Evolutionary conservation across 2,329 filamentous ascomycete genomes (phyloP).

Genomic region (Pyrenophora tritici-repentis): DNA sequence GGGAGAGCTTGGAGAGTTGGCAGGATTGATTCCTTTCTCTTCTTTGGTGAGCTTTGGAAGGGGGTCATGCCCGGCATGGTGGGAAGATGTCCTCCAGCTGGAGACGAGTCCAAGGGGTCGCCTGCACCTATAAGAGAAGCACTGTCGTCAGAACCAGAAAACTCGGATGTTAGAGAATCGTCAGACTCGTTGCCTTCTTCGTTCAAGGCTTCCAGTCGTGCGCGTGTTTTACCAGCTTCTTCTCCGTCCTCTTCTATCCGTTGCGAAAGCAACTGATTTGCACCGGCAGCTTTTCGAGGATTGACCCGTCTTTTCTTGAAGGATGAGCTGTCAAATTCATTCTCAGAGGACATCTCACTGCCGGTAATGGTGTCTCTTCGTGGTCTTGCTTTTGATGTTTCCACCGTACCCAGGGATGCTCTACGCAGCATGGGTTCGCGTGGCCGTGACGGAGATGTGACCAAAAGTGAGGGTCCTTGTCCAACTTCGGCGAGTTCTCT

Average conservation of each 20-base stretch:
- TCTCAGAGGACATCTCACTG: slow-evolving; percentile 82
- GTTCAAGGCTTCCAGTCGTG: slow-evolving; percentile 48
- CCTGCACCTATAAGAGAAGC: slow-evolving; percentile 71
- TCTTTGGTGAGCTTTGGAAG: slow-evolving; percentile 63
- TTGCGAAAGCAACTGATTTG: slow-evolving; percentile 58
- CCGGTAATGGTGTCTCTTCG: slow-evolving; percentile 78
- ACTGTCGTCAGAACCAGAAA: slow-evolving; percentile 60
- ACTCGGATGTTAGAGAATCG: slow-evolving; percentile 48
- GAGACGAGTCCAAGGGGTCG: slow-evolving; percentile 62
- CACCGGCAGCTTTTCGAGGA: slow-evolving; percentile 61
- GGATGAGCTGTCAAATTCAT: slow-evolving; percentile 71
- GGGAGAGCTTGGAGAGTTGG: slow-evolving; percentile 68
- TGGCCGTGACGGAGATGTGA: slow-evolving; percentile 61
- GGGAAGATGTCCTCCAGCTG: slow-evolving; percentile 49
- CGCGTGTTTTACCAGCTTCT: slow-evolving; percentile 32
- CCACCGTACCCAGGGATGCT: slow-evolving; percentile 73
- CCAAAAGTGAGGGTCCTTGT: slow-evolving; percentile 58
- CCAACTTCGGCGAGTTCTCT: slow-evolving; percentile 59
- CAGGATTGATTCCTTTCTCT: slow-evolving; percentile 54
- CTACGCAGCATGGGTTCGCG: slow-evolving; percentile 49
- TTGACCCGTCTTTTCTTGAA: slow-evolving; percentile 69
- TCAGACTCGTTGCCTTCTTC: slow-evolving; percentile 48
- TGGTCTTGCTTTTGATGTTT: slow-evolving; percentile 70
- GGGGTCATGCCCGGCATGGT: slow-evolving; percentile 51
- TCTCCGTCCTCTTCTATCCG: slow-evolving; percentile 58